Evolutionary conservation across 1,139 yeast genomes (phyloP).

Genomic region (Scheffersomyces quercinus): DNA sequence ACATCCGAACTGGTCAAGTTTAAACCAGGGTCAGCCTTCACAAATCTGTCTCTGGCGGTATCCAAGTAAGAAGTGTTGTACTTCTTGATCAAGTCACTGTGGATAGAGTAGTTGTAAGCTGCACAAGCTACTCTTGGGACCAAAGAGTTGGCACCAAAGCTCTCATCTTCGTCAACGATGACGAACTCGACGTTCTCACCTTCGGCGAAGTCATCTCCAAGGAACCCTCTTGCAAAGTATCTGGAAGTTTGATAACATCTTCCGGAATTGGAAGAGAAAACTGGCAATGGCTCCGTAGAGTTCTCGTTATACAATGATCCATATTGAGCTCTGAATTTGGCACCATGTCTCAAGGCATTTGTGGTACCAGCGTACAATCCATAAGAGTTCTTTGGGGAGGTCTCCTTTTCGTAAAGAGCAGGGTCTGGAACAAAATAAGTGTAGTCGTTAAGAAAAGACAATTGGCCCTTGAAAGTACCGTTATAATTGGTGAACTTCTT

Average conservation of each 20-base stretch:
- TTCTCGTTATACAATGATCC: conserved; percentile 15
- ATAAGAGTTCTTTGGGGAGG: conserved; percentile 28
- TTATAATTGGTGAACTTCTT: conserved; percentile 20
- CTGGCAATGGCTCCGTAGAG: conserved; percentile 14
- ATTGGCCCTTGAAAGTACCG: conserved; percentile 13
- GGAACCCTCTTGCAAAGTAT: conserved; percentile 23
- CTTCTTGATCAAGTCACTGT: conserved; percentile 18
- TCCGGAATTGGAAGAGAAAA: conserved; percentile 17
- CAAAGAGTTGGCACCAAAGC: conserved; percentile 17
- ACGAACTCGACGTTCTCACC: conserved; percentile 5
- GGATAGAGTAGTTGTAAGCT: conserved; percentile 19
- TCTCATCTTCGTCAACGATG: conserved; percentile 15
- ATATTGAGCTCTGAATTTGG: conserved; percentile 16
- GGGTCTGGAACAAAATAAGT: conserved; percentile 12
- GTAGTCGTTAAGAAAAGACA: conserved; percentile 12
- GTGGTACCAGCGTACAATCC: conserved; percentile 27
- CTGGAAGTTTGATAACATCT: conserved; percentile 16
- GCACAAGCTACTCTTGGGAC: conserved; percentile 27
- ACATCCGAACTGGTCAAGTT: conserved; percentile 42
- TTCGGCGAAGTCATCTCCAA: conserved; percentile 23
- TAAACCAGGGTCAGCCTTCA: conserved; percentile 40
- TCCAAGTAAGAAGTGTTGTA: conserved; percentile 25
- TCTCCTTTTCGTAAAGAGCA: conserved; percentile 24
- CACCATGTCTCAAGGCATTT: conserved; percentile 17
- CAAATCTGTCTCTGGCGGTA: conserved; percentile 38